These are phyloP conservation scores for Prorocentrum cordatum DNA, from an alignment of 169 alveolate genomes.

Conservation along the genomic window DNA sequence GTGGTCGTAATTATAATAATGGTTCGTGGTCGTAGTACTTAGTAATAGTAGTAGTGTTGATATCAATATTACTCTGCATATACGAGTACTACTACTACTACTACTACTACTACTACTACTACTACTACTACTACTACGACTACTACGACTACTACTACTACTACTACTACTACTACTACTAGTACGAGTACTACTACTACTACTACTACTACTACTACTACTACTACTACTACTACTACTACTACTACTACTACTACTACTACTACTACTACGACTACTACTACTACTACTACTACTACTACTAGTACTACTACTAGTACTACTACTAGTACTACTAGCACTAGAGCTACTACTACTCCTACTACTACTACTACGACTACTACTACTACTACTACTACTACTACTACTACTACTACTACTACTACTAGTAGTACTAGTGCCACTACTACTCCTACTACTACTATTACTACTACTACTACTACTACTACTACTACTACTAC, in stretches of 20 bases:
- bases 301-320: not conserved
- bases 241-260: not conserved
- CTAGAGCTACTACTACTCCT: not conserved
- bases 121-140: no score
- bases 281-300: not conserved
- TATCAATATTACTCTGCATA: no score
- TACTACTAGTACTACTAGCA: not conserved
- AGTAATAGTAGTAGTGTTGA: no score
- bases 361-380: not conserved
- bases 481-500: no score
- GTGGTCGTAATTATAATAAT: no score
- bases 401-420: not conserved
- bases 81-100: no score
- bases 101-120: no score
- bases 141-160: not conserved
- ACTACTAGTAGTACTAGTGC: not conserved
- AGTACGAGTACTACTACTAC: not conserved
- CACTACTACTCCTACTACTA: not conserved
- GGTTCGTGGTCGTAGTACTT: no score
- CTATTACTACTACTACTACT: not conserved
- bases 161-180: not conserved
- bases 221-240: not conserved
- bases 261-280: not conserved
- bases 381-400: not conserved
- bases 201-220: not conserved